phyloP scores from a whole-genome alignment of 1,284 basidiomycete genomes.

The Ganoderma multipileum region DNA sequence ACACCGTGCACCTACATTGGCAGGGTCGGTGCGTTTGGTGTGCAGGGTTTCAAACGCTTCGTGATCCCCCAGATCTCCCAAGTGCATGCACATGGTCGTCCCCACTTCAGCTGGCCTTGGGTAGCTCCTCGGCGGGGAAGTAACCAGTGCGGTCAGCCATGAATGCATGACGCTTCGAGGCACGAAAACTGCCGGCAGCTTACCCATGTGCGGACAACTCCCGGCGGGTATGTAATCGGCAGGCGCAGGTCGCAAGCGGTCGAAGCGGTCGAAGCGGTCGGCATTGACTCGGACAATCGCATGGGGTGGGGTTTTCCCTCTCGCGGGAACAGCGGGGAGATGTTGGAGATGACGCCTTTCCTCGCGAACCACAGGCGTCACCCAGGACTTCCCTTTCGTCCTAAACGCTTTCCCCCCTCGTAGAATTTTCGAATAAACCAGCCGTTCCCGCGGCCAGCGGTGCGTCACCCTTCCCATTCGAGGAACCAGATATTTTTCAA shows the following conservation, averaged over 20 bases:
- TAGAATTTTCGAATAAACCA: background rate
- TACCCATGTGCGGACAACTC: background rate
- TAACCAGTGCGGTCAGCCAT: background rate
- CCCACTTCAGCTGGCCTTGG: background rate
- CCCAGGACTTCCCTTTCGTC: background rate
- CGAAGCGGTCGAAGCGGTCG: no score
- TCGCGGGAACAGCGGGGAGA: conserved; percentile 8
- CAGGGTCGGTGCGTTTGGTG: background rate
- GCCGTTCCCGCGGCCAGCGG: background rate
- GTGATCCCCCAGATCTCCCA: background rate
- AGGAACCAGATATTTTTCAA: background rate
- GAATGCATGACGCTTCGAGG: background rate
- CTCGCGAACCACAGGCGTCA: background rate
- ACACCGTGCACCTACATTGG: background rate
- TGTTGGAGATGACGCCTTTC: background rate
- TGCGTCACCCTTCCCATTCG: background rate
- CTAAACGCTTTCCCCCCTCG: background rate
- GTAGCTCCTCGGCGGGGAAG: background rate
- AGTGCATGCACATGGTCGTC: background rate
- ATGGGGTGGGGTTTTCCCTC: background rate
- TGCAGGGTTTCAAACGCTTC: background rate
- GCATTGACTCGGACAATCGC: background rate
- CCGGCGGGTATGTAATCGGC: background rate
- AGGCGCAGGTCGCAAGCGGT: background rate
- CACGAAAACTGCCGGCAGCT: background rate